Conservation (phyloP, 2,329 filamentous ascomycete species). For the Calycina herbarum region DNA sequence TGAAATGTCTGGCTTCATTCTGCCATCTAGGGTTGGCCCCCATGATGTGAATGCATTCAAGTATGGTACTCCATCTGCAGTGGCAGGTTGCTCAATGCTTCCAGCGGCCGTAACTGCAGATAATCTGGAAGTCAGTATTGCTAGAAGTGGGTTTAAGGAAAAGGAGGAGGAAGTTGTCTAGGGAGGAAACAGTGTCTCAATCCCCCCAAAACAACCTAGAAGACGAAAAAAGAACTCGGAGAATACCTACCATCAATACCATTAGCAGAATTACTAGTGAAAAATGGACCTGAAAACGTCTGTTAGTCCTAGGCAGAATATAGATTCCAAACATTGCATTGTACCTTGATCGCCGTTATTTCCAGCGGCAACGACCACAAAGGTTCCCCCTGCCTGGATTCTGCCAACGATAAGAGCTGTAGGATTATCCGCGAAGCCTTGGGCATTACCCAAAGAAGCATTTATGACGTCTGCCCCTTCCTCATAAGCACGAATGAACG, state of each 20-base stretch:
- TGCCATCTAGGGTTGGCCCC: conserved; percentile 22
- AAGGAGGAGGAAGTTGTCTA: neutral
- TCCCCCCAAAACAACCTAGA: no score
- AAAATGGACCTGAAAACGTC: conserved; percentile 6
- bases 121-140: no score
- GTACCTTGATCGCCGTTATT: conserved; percentile 17
- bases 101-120: no score
- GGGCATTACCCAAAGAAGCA: conserved; percentile 26
- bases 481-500: conserved; percentile 24
- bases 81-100: no score
- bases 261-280: conserved; percentile 19
- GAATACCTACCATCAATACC: conserved; percentile 20
- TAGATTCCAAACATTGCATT: no score
- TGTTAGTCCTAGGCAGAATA: neutral
- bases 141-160: no score
- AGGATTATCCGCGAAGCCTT: conserved; percentile 5
- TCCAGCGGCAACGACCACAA: conserved; percentile 18
- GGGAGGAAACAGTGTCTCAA: no score
- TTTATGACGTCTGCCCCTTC: conserved; percentile 29
- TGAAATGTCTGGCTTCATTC: conserved; percentile 26
- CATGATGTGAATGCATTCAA: conserved; percentile 18
- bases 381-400: conserved; percentile 13
- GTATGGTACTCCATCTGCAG: no score
- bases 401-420: conserved; percentile 14
- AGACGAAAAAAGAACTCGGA: no score